Evolutionary conservation across 2,329 filamentous ascomycete genomes (phyloP), one percentile per base, ranked within the genome.

Genomic region (Leptodontidium sp.): DNA sequence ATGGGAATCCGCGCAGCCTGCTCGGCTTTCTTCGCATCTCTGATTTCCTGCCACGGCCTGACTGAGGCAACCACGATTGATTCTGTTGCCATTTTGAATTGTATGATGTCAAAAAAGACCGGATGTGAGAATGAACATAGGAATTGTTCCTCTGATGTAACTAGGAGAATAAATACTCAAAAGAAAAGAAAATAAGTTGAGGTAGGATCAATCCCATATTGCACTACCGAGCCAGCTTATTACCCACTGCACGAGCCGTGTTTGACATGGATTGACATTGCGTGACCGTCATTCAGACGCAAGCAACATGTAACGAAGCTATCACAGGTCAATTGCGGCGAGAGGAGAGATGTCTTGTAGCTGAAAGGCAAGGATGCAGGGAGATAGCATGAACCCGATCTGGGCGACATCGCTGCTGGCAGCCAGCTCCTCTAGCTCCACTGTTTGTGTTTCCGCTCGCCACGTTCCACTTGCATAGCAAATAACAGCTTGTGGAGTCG

Each of bases 11-110:
- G 49, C 8, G 57, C 53, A 43, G 50, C 59, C 50, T 72, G 70
- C 38, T 74, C 73, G n/a, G 65, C 67, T 50, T 70, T 72, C 58
- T 73, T 73, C 32, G 45, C 55, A 57, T 70, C 65, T 43, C 62
- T 43, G n/a, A 74, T 67, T 17, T 69, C 69, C 68, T 73, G 47
- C 72, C 71, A 73, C 43, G 65, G 38, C 55, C 61, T 68, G 17
- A 26, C 26, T 24, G 52, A 35, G 32, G 52, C 52, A 55, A n/a
- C 14, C 26, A 9, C 52, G 17, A 35, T 12, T 32, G 52, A n/a
- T 35, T 55, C 52, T 55, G 52, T 55, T n/a, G 29, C 15, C 52
- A 55, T 55, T 15, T 24, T 55, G 52, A 55, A 35, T 35, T 14
- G 15, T 53, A 5, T 55, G 52, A n/a, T 55, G 14, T n/a, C 43